Base-by-base conservation (phyloP, 768 basidiomycete species). In the Glaciozyma martinii region DNA sequence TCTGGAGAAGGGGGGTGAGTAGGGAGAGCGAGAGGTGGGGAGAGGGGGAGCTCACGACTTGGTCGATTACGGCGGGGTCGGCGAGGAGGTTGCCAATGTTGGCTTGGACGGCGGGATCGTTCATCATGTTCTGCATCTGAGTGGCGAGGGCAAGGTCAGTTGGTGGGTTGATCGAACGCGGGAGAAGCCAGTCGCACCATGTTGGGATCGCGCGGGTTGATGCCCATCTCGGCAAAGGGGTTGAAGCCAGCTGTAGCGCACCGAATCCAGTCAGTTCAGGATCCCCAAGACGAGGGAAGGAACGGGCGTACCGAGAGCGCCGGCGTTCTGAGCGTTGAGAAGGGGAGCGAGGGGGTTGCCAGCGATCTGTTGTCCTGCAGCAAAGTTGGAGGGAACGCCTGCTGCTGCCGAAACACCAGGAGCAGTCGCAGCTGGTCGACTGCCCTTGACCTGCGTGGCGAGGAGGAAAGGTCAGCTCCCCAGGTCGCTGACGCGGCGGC, bases 21-120 rank as follows among this genome's bases (percentile, higher is more conserved):
- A 55, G 10, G 52, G 57, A 19, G 3, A 3, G 29, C 1, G 46
- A 30, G 61, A 7, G 40, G 27, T 8, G 16, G n/a, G 1, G 56
- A 37, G 50, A 65, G 60, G 52, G 54, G 54, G 21, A 21, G 19
- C 62, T 25, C 23, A 66, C 69, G 44, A 79, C 72, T 69, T 92
- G 80, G 62, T 98, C 93, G 59, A 97, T 78, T 56, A 97, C 79
- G n/a, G 83, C 85, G 0, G 94, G 93, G 72, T 93, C 87, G 10
- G 85, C 84, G 84, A 98, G 86, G 77, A 91, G 82, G 19, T 80
- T 74, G 12, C 86, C 83, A 88, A 99, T 94, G 77, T 92, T 88
- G 67, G 88, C 83, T 47, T 92, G 76, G 71, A 93, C 91, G 67
- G 89, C 49, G 10, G 49, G 49, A n/a, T 50, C 49, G 49, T 50